Conservation (phyloP, 805 yeast species). For the Jamesozyma jinghongensis region DNA sequence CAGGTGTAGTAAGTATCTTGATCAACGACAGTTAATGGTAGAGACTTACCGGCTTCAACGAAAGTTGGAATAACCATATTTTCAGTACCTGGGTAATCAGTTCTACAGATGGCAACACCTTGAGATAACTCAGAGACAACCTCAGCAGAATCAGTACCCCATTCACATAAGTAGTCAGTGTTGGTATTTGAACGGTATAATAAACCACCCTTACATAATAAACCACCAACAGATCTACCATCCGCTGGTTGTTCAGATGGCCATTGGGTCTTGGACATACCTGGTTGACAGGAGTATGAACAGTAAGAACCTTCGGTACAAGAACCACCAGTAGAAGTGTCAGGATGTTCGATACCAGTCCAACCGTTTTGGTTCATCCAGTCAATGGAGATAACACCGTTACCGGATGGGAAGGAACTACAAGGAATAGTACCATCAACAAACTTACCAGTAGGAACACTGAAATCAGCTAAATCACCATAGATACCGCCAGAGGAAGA, state of each 20-base stretch:
- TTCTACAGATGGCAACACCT: constrained; percentile 87
- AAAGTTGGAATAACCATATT: constrained; percentile 94
- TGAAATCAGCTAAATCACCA: constrained; percentile 56
- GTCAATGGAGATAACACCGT: constrained; percentile 59
- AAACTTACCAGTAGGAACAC: constrained; percentile 52
- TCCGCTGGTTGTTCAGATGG: constrained; percentile 78
- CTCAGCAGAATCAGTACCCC: constrained; percentile 70
- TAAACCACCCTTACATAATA: constrained; percentile 74
- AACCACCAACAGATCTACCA: constrained; percentile 95
- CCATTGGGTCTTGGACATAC: constrained; percentile 99
- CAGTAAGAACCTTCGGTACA: constrained; percentile 92
- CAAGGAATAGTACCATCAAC: constrained; percentile 63
- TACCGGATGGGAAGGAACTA: constrained; percentile 60
- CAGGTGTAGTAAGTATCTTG: constrained; percentile 71
- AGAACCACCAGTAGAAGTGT: constrained; percentile 51
- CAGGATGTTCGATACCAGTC: constrained; percentile 32
- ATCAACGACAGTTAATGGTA: constrained; percentile 74
- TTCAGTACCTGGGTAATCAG: constrained; percentile 99
- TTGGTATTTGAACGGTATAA: constrained; percentile 73
- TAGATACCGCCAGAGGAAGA: constrained; percentile 31
- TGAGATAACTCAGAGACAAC: constrained; percentile 58
- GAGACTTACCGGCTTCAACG: constrained; percentile 57
- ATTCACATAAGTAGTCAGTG: constrained; percentile 69
- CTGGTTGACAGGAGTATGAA: constrained; percentile 97
- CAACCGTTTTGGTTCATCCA: constrained; percentile 48